Conservation (phyloP, 1,284 basidiomycete species). For the Schizopora paradoxa region DNA sequence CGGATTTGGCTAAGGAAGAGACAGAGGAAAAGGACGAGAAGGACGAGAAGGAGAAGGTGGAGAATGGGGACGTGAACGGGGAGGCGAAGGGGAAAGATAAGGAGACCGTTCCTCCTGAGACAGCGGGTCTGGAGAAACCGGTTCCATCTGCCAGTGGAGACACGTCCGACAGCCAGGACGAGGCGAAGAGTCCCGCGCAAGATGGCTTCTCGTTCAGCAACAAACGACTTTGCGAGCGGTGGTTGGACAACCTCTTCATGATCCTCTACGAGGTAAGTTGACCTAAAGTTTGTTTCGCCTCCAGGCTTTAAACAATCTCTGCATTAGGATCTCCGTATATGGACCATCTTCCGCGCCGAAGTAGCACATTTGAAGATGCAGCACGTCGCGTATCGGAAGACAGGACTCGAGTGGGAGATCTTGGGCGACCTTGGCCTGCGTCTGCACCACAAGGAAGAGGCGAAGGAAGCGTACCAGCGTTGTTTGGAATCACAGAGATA, state of each 20-base stretch:
- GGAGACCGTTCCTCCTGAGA: conserved; percentile 23
- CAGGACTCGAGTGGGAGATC: conserved; percentile 97
- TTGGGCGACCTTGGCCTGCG: conserved; percentile 90
- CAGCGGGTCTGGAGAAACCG: conserved; percentile 50
- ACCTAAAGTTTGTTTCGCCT: neutral
- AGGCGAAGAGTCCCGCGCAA: conserved; percentile 32
- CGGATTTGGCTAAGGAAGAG: too few species aligned
- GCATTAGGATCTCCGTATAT: conserved; percentile 86
- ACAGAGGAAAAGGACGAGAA: conserved; percentile 39
- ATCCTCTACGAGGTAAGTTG: conserved; percentile 85
- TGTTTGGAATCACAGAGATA: conserved; percentile 87
- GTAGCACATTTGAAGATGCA: conserved; percentile 99
- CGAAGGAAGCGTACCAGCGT: conserved; percentile 94
- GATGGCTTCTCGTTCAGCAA: conserved; percentile 90
- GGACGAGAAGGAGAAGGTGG: conserved; percentile 24
- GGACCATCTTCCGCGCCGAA: conserved; percentile 99
- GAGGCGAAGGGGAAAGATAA: conserved; percentile 26
- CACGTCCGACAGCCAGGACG: conserved; percentile 37
- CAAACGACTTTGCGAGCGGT: conserved; percentile 94
- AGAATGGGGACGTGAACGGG: conserved; percentile 28
- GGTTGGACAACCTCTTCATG: conserved; percentile 99
- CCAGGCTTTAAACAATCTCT: conserved; percentile 1
- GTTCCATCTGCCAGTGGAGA: conserved; percentile 51
- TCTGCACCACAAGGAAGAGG: conserved; percentile 95
- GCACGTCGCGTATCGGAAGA: conserved; percentile 95